These are phyloP conservation scores for Metrosideros polymorpha DNA, from an alignment of 441 rosid species.

Conservation along the genomic window DNA sequence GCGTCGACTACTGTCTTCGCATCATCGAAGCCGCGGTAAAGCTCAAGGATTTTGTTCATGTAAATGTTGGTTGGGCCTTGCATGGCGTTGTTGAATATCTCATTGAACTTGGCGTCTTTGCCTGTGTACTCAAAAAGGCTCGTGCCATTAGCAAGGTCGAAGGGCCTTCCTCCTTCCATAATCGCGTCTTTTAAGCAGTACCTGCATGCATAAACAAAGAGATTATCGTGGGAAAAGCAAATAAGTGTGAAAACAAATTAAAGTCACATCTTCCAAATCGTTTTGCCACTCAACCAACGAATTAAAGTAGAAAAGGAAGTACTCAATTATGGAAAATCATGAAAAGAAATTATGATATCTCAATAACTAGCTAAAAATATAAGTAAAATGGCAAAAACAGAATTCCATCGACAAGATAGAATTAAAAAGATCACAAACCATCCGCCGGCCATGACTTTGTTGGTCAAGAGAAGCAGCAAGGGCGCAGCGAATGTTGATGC, in stretches of 20 bases:
- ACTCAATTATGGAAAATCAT: background rate
- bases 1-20: background rate
- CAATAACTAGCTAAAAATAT: background rate
- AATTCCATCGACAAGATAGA: background rate
- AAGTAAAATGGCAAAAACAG: background rate
- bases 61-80: background rate
- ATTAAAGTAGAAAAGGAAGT: background rate
- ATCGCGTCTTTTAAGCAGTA: constrained; percentile 5
- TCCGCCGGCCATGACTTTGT: too few species aligned
- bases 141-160: background rate
- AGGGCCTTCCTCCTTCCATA: background rate
- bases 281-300: background rate
- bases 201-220: background rate
- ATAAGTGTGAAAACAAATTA: background rate
- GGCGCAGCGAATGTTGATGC: too few species aligned
- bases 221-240: background rate
- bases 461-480: too few species aligned
- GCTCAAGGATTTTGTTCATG: background rate
- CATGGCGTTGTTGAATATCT: constrained; percentile 1
- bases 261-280: background rate
- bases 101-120: background rate
- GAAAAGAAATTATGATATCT: background rate
- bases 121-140: background rate
- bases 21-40: background rate
- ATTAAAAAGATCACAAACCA: too few species aligned